Evolutionary conservation across 2,329 filamentous ascomycete species (phyloP).

Genomic region (Chaetomium olivaceum): DNA sequence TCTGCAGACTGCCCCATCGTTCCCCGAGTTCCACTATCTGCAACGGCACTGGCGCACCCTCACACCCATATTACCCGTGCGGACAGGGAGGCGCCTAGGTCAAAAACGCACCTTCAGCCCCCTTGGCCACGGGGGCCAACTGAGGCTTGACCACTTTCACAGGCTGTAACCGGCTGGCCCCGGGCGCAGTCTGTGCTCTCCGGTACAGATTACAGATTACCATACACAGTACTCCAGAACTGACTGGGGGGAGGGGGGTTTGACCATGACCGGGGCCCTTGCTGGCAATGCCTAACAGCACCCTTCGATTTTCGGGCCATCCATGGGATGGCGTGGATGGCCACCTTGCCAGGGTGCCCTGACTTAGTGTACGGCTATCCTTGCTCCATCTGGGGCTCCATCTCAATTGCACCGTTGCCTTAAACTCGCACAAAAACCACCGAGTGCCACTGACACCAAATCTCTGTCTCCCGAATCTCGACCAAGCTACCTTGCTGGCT

Average conservation of each 20-base stretch:
- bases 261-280: conserved; percentile 25
- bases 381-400: conserved; percentile 42
- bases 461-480: conserved; percentile 35
- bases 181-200: conserved; percentile 31
- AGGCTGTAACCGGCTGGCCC: conserved; percentile 6
- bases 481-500: conserved; percentile 15
- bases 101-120: neutral
- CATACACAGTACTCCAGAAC: neutral
- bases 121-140: neutral
- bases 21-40: conserved; percentile 22
- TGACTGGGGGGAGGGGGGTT: neutral
- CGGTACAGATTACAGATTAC: neutral
- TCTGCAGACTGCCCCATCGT: conserved; percentile 15
- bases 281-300: conserved; percentile 32
- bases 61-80: conserved; percentile 30
- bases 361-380: conserved; percentile 37
- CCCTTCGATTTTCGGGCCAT: conserved; percentile 36
- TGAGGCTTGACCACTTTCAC: conserved; percentile 6
- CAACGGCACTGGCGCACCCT: conserved; percentile 28
- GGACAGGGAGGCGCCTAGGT: conserved; percentile 10
- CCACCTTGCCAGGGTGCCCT: conserved; percentile 34
- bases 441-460: conserved; percentile 44
- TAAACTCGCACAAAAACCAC: conserved; percentile 55
- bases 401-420: conserved; percentile 47
- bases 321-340: conserved; percentile 30